phyloP scores from a whole-genome alignment of 768 basidiomycete genomes.

The Boletellus emodensis region DNA sequence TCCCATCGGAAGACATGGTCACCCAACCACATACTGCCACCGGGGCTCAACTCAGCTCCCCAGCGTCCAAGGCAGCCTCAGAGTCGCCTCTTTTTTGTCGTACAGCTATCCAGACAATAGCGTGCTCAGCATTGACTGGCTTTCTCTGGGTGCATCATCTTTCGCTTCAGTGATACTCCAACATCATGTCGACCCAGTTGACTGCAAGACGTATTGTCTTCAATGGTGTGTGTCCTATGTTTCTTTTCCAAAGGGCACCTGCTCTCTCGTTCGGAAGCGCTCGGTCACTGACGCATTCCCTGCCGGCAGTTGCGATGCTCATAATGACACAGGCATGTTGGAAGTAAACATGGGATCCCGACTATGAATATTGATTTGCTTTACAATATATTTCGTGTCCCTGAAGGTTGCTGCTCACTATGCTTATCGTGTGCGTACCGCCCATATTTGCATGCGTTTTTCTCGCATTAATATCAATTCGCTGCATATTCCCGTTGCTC shows the following conservation, averaged over 20 bases:
- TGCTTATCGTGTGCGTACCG: constrained; percentile 56
- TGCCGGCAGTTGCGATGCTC: constrained; percentile 45
- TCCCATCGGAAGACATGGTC: not conserved
- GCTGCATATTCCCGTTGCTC: not conserved
- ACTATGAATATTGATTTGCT: not conserved
- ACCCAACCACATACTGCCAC: not conserved
- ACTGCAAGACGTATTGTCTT: constrained; percentile 42
- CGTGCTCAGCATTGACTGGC: not conserved
- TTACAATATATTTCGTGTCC: not conserved
- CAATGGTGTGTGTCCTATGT: constrained; percentile 34
- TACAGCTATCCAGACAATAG: not conserved
- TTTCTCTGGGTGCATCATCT: not conserved
- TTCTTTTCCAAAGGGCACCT: not conserved
- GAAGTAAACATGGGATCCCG: not conserved
- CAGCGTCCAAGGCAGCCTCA: not conserved
- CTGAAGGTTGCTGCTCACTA: constrained; percentile 75
- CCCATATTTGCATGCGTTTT: not conserved
- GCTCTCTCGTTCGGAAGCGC: not conserved
- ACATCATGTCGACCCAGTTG: constrained; percentile 29
- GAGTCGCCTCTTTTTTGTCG: not conserved
- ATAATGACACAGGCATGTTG: constrained; percentile 48
- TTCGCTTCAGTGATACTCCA: not conserved
- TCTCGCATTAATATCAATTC: not conserved
- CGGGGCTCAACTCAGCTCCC: too few relatives aligned
- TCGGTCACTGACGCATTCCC: constrained; percentile 7